Evolutionary conservation across 108 stramenopile genomes (phyloP).

Genomic region (Cyclotella sp.): DNA sequence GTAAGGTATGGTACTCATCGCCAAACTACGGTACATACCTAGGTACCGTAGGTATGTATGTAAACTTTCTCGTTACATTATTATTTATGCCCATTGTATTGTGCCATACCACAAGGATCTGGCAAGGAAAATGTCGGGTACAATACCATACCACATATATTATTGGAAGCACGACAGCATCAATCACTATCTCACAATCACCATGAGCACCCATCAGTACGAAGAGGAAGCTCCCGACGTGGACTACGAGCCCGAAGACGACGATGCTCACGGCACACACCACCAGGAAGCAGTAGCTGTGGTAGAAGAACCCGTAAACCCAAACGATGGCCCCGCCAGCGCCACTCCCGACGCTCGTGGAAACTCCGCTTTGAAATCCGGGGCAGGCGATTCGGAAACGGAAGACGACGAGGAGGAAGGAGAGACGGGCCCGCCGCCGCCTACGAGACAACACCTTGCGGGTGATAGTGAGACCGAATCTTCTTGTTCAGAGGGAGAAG

Average conservation of each 20-base stretch:
- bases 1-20: too few species aligned
- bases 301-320: too few species aligned
- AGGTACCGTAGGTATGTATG: too few species aligned
- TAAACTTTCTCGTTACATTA: too few species aligned
- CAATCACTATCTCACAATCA: too few species aligned
- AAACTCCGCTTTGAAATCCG: background rate
- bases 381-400: conserved; percentile 39
- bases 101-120: too few species aligned
- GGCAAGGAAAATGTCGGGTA: too few species aligned
- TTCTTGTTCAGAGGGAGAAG: background rate
- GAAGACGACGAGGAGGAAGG: conserved; percentile 35
- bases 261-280: conserved; percentile 4
- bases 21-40: too few species aligned
- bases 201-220: background rate
- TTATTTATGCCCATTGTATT: too few species aligned
- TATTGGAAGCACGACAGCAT: too few species aligned
- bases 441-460: background rate
- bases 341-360: background rate
- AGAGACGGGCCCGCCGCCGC: conserved; percentile 18
- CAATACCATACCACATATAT: too few species aligned
- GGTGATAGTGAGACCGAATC: conserved; percentile 11
- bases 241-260: conserved; percentile 51
- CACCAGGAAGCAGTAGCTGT: background rate
- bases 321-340: background rate
- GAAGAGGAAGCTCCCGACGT: conserved; percentile 47